Percentiles rank a stretch among this genome's conserved stretches.
These are phyloP conservation scores for Iris pallida DNA, from an alignment of 116 monocot species.

Conservation along the genomic window DNA sequence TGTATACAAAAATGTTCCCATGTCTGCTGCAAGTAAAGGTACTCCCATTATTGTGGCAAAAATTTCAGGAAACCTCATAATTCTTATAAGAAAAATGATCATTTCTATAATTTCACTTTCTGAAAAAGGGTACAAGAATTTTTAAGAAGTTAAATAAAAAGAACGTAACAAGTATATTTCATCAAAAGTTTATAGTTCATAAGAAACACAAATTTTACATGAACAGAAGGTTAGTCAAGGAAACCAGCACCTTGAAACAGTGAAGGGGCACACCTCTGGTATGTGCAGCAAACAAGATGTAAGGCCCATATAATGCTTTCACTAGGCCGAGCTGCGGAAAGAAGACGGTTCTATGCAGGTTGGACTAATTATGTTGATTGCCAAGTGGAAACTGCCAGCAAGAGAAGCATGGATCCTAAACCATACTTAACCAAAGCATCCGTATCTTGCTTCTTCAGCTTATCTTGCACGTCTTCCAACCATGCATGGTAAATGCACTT, in stretches of 20 bases:
- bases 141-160: too few relatives aligned
- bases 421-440: conserved; percentile 56
- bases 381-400: conserved; percentile 59
- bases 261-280: background rate
- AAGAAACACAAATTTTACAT: background rate
- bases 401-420: conserved; percentile 53
- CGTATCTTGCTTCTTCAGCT: conserved; percentile 28
- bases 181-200: too few relatives aligned
- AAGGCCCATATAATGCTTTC: background rate
- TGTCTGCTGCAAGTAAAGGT: too few relatives aligned
- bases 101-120: too few relatives aligned
- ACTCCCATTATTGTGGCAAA: too few relatives aligned
- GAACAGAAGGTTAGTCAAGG: background rate
- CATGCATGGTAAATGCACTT: conserved; percentile 41
- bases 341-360: background rate
- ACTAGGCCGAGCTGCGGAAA: background rate
- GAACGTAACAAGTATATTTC: too few relatives aligned
- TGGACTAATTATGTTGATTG: conserved; percentile 17
- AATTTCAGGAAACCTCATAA: too few relatives aligned
- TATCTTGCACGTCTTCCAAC: conserved; percentile 43
- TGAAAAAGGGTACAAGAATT: too few relatives aligned
- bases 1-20: too few relatives aligned
- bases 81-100: too few relatives aligned
- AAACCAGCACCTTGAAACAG: background rate
- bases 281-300: background rate